These are phyloP conservation scores for Lasiodiplodia sp. DNA, from an alignment of 2,329 filamentous ascomycete genomes.

Conservation along the genomic window DNA sequence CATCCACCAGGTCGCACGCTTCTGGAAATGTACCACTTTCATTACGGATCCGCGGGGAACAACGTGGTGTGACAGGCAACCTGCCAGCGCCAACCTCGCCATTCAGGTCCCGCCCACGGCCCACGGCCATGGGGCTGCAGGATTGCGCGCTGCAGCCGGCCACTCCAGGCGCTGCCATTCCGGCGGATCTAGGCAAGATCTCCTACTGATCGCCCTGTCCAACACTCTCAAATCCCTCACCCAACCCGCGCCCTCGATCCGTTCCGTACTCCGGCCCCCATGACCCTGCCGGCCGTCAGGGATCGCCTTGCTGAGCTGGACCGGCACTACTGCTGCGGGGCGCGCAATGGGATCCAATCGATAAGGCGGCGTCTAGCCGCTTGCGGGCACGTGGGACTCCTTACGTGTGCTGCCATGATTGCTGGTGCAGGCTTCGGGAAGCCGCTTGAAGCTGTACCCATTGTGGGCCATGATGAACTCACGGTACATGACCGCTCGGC, in stretches of 20 bases:
- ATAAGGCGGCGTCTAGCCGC: slow-evolving; percentile 22
- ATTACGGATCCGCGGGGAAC: background rate
- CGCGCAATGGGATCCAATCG: slow-evolving; percentile 3
- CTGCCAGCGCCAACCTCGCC: slow-evolving; percentile 12
- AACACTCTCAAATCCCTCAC: slow-evolving; percentile 23
- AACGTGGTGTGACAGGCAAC: slow-evolving; percentile 25
- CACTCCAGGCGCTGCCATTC: slow-evolving; percentile 6
- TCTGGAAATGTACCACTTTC: slow-evolving; percentile 9
- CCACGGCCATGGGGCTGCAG: slow-evolving; percentile 23
- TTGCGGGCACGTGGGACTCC: slow-evolving; percentile 13
- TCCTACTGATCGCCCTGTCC: slow-evolving; percentile 26
- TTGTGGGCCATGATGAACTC: slow-evolving; percentile 15
- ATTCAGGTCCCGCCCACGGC: slow-evolving; percentile 10
- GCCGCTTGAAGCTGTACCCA: slow-evolving; percentile 16
- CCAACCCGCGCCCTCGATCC: slow-evolving; percentile 22
- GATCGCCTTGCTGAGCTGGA: slow-evolving; percentile 18
- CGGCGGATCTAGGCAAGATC: slow-evolving; percentile 26
- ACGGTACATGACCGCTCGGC: slow-evolving; percentile 3
- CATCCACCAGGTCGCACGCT: slow-evolving; percentile 15
- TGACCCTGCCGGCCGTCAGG: slow-evolving; percentile 6
- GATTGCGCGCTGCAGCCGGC: slow-evolving; percentile 20
- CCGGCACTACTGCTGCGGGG: slow-evolving; percentile 18
- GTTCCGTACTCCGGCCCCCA: slow-evolving; percentile 17
- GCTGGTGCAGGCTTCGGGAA: slow-evolving; percentile 15
- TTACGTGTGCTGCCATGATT: slow-evolving; percentile 29